Evolutionary conservation across 2,329 filamentous ascomycete genomes (phyloP), one percentile per base, ranked within the genome.

Genomic region (Colletotrichum musicola): DNA sequence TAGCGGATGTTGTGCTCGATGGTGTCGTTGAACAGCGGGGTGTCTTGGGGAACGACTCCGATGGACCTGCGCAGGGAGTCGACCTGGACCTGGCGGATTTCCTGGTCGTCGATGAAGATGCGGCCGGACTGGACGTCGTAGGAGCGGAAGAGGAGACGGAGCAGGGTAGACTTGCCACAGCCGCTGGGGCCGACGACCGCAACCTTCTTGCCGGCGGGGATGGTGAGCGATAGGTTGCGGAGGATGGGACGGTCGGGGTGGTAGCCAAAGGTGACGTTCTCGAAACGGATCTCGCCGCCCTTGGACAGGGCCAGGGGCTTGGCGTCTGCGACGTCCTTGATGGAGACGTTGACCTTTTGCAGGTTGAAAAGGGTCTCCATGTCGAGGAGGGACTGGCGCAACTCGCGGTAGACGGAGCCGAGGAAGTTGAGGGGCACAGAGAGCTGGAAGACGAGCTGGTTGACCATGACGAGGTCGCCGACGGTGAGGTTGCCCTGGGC

Each of bases 341-440:
- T 92, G 44, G 88, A 89, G 13, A 98, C 91, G 73, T 98, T 97
- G 77, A 98, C 95, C 79, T 97, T 98, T 80, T 99, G 96, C 38
- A 99, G 86, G 78, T 93, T 97, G 85, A 99, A 99, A 6, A 99
- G 87, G 0, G 96, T 98, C 81, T 98, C 96, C 96, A 99, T 99
- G 78, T 99, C 97, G 40, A 99, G 85, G 51, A 99, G 85, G 22
- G 94, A 97, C 82, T 99, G 96, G 64, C 96, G 89, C 62, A 99
- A 87, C 81, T 99, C 96, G 74, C 96, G 92, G 79, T 99, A 99
- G 13, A 99, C 95, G 14, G 94, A 97, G n/a, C 96, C 96, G 4
- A 99, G 85, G 80, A 99, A 99, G 84, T 99, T 99, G 69, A 99
- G 87, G 0, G 96, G 96, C 4, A 99, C 94, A 0, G 94, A 98